Base-by-base conservation (phyloP, 2,329 filamentous ascomycete species). In the Cercospora berteroae region DNA sequence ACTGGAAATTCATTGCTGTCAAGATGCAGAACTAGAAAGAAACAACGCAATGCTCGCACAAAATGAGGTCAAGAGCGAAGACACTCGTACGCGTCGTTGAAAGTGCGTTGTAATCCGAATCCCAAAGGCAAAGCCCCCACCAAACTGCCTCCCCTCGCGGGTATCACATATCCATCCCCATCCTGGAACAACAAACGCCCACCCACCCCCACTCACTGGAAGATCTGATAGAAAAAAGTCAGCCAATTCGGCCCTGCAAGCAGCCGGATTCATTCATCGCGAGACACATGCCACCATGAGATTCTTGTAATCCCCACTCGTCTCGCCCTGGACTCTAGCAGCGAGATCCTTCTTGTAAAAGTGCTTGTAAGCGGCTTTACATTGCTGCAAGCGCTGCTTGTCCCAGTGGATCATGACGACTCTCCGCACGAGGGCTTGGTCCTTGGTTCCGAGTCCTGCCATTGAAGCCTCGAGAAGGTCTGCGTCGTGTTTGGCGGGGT, bases 371-470 rank as follows among this genome's bases (percentile, higher is more conserved):
- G 91, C 93, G 0, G 83, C 85, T 80, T 92, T 93, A 66, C 96
- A 90, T 72, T 92, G 90, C 60, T 88, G 86, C 83, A 96, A 84
- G 72, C 91, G 87, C 64, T 83, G 84, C 42, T 85, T 84, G 76
- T 97, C 88, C 94, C 94, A 98, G 79, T 98, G 94, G 59, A 87
- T 84, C 23, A 92, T 85, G 1, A 97, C 87, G 4, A 95, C 85
- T n/a, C 93, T 85, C 29, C 89, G 85, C 16, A 96, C 86, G 3
- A 98, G 85, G 8, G 94, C 83, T 33, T 88, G 82, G 70, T 99
- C 94, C 79, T 95, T 94, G 10, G 95, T 98, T 2, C 94, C 94
- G 70, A 90, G 74, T 0, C 94, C 95, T 1, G 87, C 86, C 94
- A 98, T 98, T 16, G 90, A 85, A 13, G 91, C 90, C 77, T 97